Percentiles rank a stretch among this genome's conserved stretches.
Evolutionary conservation across 345 rosid species (phyloP).

Genomic region (Streptanthus diversifolius): DNA sequence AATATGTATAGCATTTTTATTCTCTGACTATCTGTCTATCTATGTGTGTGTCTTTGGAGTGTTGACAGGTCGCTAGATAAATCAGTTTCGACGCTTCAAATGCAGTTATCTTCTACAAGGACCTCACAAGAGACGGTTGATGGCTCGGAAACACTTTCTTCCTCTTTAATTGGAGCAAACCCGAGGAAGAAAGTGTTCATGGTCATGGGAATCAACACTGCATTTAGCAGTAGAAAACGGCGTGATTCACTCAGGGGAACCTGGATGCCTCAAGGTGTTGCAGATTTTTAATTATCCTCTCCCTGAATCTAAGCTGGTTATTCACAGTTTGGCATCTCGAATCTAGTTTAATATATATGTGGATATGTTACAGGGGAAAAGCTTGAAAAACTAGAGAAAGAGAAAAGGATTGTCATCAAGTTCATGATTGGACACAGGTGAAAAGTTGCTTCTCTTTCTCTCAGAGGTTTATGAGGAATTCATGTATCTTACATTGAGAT

Average conservation of each 20-base stretch:
- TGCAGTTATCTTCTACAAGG: conserved; percentile 64
- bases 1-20: not conserved
- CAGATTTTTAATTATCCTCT: not conserved
- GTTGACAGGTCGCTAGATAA: conserved; percentile 69
- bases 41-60: conserved; percentile 27
- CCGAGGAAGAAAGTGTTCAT: conserved; percentile 63
- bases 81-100: conserved; percentile 63
- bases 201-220: conserved; percentile 95
- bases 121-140: conserved; percentile 48
- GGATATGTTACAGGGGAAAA: conserved; percentile 55
- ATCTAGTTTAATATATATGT: not conserved
- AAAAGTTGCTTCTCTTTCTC: not conserved
- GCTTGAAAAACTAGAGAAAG: conserved; percentile 72
- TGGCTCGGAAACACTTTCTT: conserved; percentile 23
- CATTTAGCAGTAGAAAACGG: conserved; percentile 94
- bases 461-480: not conserved
- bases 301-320: not conserved
- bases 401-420: conserved; percentile 84
- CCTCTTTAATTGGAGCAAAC: conserved; percentile 17
- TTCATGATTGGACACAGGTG: conserved; percentile 99
- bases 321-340: not conserved
- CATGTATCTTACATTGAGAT: not conserved
- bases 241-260: conserved; percentile 95
- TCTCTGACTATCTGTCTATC: not conserved
- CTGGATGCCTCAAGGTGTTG: conserved; percentile 98